These are phyloP conservation scores for Pichia inconspicua DNA, from an alignment of 1,139 yeast species.

Conservation along the genomic window DNA sequence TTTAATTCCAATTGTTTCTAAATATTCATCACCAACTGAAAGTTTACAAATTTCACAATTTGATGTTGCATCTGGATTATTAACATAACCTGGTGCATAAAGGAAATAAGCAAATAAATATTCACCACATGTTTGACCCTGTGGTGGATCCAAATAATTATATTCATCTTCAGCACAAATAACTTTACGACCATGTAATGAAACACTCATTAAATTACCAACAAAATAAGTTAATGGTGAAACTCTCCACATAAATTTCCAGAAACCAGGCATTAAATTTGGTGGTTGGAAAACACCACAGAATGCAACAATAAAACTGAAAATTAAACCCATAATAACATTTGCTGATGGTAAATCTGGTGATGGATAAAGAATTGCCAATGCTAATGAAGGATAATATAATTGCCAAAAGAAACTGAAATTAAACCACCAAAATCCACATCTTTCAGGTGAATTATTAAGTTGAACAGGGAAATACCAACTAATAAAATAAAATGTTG, in stretches of 20 bases:
- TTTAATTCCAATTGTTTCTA: slow-evolving; percentile 37
- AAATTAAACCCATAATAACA: slow-evolving; percentile 44
- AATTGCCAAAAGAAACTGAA: slow-evolving; percentile 47
- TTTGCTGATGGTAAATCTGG: slow-evolving; percentile 57
- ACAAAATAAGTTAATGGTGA: slow-evolving; percentile 64
- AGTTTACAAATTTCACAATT: slow-evolving; percentile 54
- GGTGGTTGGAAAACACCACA: slow-evolving; percentile 59
- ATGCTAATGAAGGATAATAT: slow-evolving; percentile 46
- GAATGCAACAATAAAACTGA: slow-evolving; percentile 47
- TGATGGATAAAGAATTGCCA: slow-evolving; percentile 44
- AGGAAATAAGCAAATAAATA: slow-evolving; percentile 35
- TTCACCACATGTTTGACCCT: slow-evolving; percentile 47
- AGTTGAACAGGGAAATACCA: slow-evolving; percentile 53
- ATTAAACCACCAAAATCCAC: slow-evolving; percentile 47
- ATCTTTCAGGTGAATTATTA: slow-evolving; percentile 34
- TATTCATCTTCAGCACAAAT: slow-evolving; percentile 44
- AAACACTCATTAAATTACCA: slow-evolving; percentile 42
- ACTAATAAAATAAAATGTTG: slow-evolving; percentile 44
- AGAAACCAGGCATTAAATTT: slow-evolving; percentile 54
- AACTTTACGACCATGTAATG: slow-evolving; percentile 49
- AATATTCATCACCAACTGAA: slow-evolving; percentile 45
- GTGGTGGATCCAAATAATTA: slow-evolving; percentile 45
- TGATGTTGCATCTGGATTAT: slow-evolving; percentile 41
- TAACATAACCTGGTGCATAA: slow-evolving; percentile 42
- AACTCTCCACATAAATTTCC: slow-evolving; percentile 60